These are phyloP conservation scores for Avena eriantha DNA, from an alignment of 176 grass and related monocot species.

Conservation along the genomic window DNA sequence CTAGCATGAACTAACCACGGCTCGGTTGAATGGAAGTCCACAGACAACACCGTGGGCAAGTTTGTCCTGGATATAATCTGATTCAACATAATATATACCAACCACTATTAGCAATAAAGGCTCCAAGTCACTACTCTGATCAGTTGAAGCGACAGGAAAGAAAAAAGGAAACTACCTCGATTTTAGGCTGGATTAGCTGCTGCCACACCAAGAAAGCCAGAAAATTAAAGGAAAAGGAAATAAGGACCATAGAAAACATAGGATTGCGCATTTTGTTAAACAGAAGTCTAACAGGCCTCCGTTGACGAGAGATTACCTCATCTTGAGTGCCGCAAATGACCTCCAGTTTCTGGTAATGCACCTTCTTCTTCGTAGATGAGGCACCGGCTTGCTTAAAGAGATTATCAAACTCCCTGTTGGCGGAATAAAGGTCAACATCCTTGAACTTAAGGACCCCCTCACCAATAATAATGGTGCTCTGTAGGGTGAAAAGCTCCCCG, in stretches of 20 bases:
- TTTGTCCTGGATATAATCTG: background rate
- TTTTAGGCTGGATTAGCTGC: background rate
- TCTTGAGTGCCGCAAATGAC: background rate
- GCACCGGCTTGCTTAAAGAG: background rate
- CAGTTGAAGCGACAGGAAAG: background rate
- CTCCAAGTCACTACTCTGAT: background rate
- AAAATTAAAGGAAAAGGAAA: background rate
- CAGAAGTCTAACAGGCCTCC: background rate
- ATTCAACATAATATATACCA: background rate
- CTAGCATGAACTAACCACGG: background rate
- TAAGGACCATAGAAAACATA: background rate
- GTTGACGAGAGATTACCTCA: background rate
- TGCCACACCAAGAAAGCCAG: background rate
- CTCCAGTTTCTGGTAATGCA: background rate
- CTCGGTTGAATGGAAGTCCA: background rate
- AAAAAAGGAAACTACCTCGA: background rate
- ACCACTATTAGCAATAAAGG: background rate
- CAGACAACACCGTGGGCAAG: background rate
- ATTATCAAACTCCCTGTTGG: background rate
- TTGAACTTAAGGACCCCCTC: background rate
- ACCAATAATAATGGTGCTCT: background rate
- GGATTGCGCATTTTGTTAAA: background rate
- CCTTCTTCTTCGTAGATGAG: background rate
- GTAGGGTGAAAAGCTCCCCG: background rate
- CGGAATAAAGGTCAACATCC: background rate